These are phyloP conservation scores for Fusarium fracticaudum DNA, from an alignment of 2,329 filamentous ascomycete species.

Conservation along the genomic window DNA sequence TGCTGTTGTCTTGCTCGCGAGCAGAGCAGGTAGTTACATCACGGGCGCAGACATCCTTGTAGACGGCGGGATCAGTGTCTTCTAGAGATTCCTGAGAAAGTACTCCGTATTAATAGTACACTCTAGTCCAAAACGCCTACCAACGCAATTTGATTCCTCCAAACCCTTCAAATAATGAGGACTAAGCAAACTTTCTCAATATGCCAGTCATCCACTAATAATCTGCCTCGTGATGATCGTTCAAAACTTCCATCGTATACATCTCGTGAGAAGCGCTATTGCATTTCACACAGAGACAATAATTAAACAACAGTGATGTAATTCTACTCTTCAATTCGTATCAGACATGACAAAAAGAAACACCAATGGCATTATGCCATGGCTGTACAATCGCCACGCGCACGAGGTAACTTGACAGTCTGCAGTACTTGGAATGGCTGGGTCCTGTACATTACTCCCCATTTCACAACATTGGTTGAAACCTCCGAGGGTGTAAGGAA, in stretches of 20 bases:
- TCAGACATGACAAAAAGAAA: not conserved
- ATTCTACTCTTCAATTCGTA: not conserved
- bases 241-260: not conserved
- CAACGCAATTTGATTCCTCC: not conserved
- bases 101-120: not conserved
- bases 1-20: constrained; percentile 4
- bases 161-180: rapidly evolving
- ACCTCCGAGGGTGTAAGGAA: not conserved
- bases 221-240: not conserved
- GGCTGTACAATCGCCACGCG: not conserved
- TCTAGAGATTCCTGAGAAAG: not conserved
- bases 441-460: not conserved
- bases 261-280: too few relatives aligned
- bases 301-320: rapidly evolving
- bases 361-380: not conserved
- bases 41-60: constrained; percentile 12
- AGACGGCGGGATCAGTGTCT: constrained; percentile 14
- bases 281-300: too few relatives aligned
- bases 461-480: too few relatives aligned
- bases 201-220: not conserved
- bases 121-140: not conserved
- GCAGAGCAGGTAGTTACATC: constrained; percentile 19
- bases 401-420: not conserved
- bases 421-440: not conserved
- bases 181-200: too few relatives aligned